Percentiles rank a stretch among this genome's conserved stretches.
Evolutionary conservation across 83 land plant species (phyloP).

Genomic region (Isoetes engelmannii): DNA sequence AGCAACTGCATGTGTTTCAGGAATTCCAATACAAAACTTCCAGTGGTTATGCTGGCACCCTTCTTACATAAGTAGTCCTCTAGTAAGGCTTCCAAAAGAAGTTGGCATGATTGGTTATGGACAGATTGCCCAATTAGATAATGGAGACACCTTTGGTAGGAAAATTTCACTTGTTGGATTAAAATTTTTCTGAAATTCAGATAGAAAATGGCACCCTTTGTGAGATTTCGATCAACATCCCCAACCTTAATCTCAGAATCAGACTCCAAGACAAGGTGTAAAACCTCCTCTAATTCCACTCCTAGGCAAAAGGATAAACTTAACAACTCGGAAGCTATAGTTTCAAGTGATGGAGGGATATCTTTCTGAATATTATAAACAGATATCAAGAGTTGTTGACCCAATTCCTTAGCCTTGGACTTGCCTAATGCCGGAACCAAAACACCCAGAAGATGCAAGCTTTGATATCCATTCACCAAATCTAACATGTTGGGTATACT

Average conservation of each 20-base stretch:
- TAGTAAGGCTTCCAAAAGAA: slow-evolving; percentile 32
- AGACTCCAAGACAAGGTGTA: slow-evolving; percentile 28
- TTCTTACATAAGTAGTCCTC: slow-evolving; percentile 28
- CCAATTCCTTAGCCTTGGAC: slow-evolving; percentile 17
- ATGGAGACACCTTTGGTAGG: slow-evolving; percentile 29
- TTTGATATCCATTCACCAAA: slow-evolving; percentile 38
- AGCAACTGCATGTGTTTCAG: slow-evolving; percentile 25
- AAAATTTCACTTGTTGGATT: slow-evolving; percentile 44
- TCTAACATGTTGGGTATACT: slow-evolving; percentile 19
- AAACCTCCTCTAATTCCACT: slow-evolving; percentile 19
- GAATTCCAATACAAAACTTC: slow-evolving; percentile 35
- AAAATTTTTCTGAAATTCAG: slow-evolving; percentile 35
- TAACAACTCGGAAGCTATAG: slow-evolving; percentile 31
- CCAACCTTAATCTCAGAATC: neutral
- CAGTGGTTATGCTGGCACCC: slow-evolving; percentile 30
- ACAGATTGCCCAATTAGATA: slow-evolving; percentile 24
- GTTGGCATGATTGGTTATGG: slow-evolving; percentile 28
- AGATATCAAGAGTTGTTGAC: slow-evolving; percentile 25
- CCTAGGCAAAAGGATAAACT: slow-evolving; percentile 30
- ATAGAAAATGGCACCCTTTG: slow-evolving; percentile 35
- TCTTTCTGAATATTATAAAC: slow-evolving; percentile 17
- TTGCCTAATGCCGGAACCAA: slow-evolving; percentile 33
- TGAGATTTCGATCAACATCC: neutral
- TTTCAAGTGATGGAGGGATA: slow-evolving; percentile 25
- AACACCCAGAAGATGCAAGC: slow-evolving; percentile 28